Percentiles rank a stretch among this genome's conserved stretches.
These are phyloP conservation scores for Asterionellopsis glacialis DNA, from an alignment of 108 stramenopile species.

Conservation along the genomic window DNA sequence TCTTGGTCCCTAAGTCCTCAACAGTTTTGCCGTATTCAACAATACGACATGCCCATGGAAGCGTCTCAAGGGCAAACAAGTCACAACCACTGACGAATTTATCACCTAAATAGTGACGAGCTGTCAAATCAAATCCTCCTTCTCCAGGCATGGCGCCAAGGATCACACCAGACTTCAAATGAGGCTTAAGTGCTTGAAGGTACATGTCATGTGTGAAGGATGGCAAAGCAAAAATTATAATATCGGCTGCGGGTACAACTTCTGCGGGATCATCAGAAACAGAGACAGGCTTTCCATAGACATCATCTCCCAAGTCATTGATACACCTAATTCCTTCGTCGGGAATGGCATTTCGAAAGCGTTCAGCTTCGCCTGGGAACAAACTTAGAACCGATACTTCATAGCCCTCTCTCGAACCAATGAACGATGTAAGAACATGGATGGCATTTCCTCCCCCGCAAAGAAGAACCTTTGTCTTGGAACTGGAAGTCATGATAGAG, in stretches of 20 bases:
- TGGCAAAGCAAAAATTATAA: slow-evolving; percentile 44
- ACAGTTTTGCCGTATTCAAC: slow-evolving; percentile 37
- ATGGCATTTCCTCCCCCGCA: slow-evolving; percentile 57
- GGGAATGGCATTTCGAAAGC: slow-evolving; percentile 31
- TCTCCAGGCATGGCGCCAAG: slow-evolving; percentile 57
- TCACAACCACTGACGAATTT: slow-evolving; percentile 32
- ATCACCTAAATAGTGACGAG: slow-evolving; percentile 32
- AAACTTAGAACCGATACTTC: slow-evolving; percentile 32
- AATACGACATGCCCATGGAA: slow-evolving; percentile 56
- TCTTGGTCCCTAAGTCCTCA: slow-evolving; percentile 51
- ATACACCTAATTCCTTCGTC: slow-evolving; percentile 33
- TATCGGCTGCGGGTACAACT: slow-evolving; percentile 14
- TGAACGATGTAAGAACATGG: slow-evolving; percentile 33
- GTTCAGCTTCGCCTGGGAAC: slow-evolving; percentile 46
- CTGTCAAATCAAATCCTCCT: slow-evolving; percentile 45
- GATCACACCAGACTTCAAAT: slow-evolving; percentile 29
- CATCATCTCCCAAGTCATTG: slow-evolving; percentile 40
- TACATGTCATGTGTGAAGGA: slow-evolving; percentile 42
- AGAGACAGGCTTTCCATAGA: slow-evolving; percentile 26
- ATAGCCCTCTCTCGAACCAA: slow-evolving; percentile 12
- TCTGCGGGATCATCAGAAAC: slow-evolving; percentile 25
- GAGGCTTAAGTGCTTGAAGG: slow-evolving; percentile 31
- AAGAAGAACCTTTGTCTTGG: slow-evolving; percentile 28
- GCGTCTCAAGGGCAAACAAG: slow-evolving; percentile 49
- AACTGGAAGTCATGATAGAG: slow-evolving; percentile 1